Evolutionary conservation across 2,329 filamentous ascomycete species (phyloP), one percentile per base, ranked within the genome.

Genomic region (Trichoderma sp.): DNA sequence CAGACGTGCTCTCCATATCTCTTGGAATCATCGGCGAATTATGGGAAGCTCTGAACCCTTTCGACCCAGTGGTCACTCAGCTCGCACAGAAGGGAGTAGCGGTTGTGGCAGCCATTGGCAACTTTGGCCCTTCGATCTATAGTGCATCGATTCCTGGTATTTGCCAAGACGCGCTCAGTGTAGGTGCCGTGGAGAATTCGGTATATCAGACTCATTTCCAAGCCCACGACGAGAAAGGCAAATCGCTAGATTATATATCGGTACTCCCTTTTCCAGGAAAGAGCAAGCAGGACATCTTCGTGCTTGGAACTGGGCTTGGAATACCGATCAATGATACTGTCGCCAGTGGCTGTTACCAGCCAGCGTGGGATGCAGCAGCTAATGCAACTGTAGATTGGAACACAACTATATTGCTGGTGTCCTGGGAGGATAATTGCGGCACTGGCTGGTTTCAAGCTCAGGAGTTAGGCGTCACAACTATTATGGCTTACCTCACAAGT

Each of bases 11-110:
- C 21, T 80, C 77, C 21, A 63, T 77, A 18, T 80, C 79, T 12
- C 38, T 41, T 41, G 38, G 38, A 18, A 41, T 41, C 38, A 50
- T 81, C 27, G 79, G 80, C 6, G 56, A 35, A 11, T 27, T 78
- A 9, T 82, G 79, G 77, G 69, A 76, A 8, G 84, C 86, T 76
- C 83, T 85, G 24, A 83, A 86, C 0, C 87, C 84, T 83, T 83
- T 85, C 8, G 83, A 84, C 1, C 21, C 16, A 8, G 83, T 84
- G 1, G 85, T 87, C 4, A 83, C 83, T 24, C 83, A 85, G 21
- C 86, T 89, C 62, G 85, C 86, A 29, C 27, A 41, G 9, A 38
- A 41, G 4, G 67, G 74, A 60, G 41, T 72, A 21, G 66, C 74
- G 4, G 18, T 71, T 35, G 60, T 75, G 6, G 56, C 59, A 11